A percentile compares a stretch with the other conserved stretches of the same genome.
Evolutionary conservation across 1,139 yeast genomes (phyloP).

Genomic region (Schwanniomyces etchellsii): DNA sequence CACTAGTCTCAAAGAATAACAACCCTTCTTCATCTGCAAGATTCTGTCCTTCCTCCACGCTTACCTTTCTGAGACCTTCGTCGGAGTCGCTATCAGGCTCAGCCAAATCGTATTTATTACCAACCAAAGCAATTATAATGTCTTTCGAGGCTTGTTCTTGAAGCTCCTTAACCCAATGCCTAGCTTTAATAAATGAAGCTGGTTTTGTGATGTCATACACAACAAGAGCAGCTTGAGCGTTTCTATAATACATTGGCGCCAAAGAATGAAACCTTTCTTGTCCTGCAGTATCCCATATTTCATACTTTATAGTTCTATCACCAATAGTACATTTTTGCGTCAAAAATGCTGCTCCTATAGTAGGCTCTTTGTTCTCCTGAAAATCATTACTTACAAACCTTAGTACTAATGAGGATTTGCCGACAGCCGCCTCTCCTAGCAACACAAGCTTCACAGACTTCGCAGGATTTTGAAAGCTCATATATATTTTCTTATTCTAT

Average conservation of each 20-base stretch:
- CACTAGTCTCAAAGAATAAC: constrained; percentile 87
- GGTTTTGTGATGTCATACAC: constrained; percentile 96
- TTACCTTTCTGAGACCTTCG: constrained; percentile 62
- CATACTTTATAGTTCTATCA: constrained; percentile 86
- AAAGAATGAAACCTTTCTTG: constrained; percentile 95
- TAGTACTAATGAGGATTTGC: constrained; percentile 87
- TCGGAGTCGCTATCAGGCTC: constrained; percentile 21
- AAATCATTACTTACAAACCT: constrained; percentile 94
- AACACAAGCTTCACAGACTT: constrained; percentile 85
- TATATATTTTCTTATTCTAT: too few species aligned
- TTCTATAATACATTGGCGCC: constrained; percentile 97
- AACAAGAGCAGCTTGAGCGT: constrained; percentile 97
- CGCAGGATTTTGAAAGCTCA: constrained; percentile 41
- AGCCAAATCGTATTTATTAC: constrained; percentile 80
- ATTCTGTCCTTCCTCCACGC: constrained; percentile 77
- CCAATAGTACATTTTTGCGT: constrained; percentile 94
- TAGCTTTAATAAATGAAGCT: constrained; percentile 95
- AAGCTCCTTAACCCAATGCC: constrained; percentile 97
- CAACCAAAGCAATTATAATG: constrained; percentile 89
- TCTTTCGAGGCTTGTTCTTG: constrained; percentile 93
- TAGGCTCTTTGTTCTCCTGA: constrained; percentile 95
- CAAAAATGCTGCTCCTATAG: constrained; percentile 95
- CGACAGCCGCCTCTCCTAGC: constrained; percentile 97
- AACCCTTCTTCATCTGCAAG: constrained; percentile 71
- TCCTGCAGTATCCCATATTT: constrained; percentile 99